Conservation (phyloP, 257 asterid species). For the Primulina eburnea region DNA sequence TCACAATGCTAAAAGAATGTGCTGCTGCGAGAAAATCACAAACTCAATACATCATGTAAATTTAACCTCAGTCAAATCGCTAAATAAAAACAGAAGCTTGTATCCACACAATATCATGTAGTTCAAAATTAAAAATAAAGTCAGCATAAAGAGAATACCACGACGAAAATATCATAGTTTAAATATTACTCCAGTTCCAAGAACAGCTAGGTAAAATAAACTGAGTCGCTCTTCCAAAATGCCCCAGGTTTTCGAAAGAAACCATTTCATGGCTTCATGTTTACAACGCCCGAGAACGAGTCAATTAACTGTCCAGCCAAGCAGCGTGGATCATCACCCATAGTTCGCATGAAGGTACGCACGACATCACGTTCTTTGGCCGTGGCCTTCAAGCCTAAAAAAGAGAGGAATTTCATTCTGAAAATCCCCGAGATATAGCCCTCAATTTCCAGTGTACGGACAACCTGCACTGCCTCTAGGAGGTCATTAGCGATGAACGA, state of each 20-base stretch:
- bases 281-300: background rate
- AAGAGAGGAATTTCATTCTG: background rate
- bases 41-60: too few species aligned
- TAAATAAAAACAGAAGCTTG: background rate
- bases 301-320: background rate
- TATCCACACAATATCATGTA: background rate
- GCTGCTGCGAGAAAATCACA: too few species aligned
- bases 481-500: background rate
- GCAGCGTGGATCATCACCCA: background rate
- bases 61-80: too few species aligned
- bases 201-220: background rate
- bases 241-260: background rate
- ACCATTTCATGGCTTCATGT: background rate
- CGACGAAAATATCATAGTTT: background rate
- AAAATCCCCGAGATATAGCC: background rate
- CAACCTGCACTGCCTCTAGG: background rate
- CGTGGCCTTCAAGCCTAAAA: background rate
- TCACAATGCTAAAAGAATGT: background rate
- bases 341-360: background rate
- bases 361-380: background rate
- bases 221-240: background rate
- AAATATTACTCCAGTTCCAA: background rate
- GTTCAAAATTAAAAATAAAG: background rate
- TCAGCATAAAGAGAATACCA: background rate
- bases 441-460: background rate